Base-by-base conservation (phyloP, 305 asterid genomes). In the Andrographis paniculata region DNA sequence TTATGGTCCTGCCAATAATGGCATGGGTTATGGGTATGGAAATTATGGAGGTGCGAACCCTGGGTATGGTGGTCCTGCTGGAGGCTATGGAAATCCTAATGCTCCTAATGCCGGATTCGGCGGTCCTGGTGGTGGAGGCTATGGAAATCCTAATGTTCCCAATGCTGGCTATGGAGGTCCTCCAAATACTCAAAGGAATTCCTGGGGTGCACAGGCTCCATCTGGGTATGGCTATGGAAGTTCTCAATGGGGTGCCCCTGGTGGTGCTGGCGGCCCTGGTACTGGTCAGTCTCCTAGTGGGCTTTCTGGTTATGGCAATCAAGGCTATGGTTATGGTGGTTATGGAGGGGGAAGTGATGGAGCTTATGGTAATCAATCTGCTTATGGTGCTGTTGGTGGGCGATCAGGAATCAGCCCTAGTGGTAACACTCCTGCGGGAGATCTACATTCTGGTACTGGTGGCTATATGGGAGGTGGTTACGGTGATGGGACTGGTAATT, bases 191-290 rank as follows among this genome's bases (percentile, higher is more conserved):
- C 71, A 74, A 56, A 76, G 92, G 68, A 76, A 54, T 67, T 50
- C 93, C 28, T 80, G 85, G 94, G 77, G 78, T 37, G 27, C 83
- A 17, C 92, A 74, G 62, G 79, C 75, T 56, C 73, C 92, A 7
- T 45, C 93, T 59, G 93, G 76, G 23, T 87, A 84, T 74, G 96
- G 96, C 56, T 83, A 87, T 71, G 94, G 83, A 51, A 71, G 49
- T 60, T 66, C 84, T 53, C 84, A 77, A 38, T 82, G 85, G 85
- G 81, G 84, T 58, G 58, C 53, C 65, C 46, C 59, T 17, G 30
- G 44, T 53, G 79, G 74, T 47, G 46, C 61, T 59, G 87, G 67
- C 48, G 95, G 82, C 19, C 50, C 68, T 22, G 58, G 63, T 18
- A 39, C 83, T 13, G 84, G 89, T 58, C 94, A 86, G 54, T 76